Evolutionary conservation across 2,329 filamentous ascomycete genomes (phyloP), one percentile per base, ranked within the genome.

Genomic region (Paecilomyces fulvus): DNA sequence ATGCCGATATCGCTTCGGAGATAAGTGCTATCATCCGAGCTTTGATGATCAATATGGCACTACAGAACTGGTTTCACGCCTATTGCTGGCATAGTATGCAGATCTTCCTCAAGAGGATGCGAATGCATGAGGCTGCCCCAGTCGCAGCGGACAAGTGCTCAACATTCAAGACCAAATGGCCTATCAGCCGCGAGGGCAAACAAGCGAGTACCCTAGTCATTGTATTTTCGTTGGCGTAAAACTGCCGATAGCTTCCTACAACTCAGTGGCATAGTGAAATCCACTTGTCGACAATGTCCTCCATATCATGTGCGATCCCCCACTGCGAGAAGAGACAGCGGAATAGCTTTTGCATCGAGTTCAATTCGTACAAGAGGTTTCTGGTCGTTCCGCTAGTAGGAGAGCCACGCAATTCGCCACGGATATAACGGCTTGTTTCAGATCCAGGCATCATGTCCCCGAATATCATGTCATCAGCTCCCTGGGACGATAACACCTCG

Each of bases 301-400:
- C 75, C 75, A 77, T 77, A 53, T 78, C 75, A 60, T 69, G 67
- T 7, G 75, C 74, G 55, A 77, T 69, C 0, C 75, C 75, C 75
- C 75, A 78, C 58, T 77, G 75, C 3, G 73, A 73, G 17, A 64
- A 70, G 20, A 77, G 61, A 51, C 75, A 77, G 30, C 73, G 66
- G 54, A 77, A 77, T 9, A 78, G 61, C 62, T 77, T 77, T 57
- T 77, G 75, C 66, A 77, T 74, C 17, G 74, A 75, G 58, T 77
- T 77, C 59, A 78, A 63, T 58, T 78, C 75, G 59, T 78, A 78
- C n/a, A 76, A 60, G 43, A 78, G 60, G 64, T 77, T 77, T 49
- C 73, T 68, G 11, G 65, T 66, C 4, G 64, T 63, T 1, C 61
- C 67, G 33, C 62, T 64, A 1, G 62, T 59, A 2, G 62, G 58